phyloP scores from a whole-genome alignment of 164 flowering plant species.

The Saururus chinensis region DNA sequence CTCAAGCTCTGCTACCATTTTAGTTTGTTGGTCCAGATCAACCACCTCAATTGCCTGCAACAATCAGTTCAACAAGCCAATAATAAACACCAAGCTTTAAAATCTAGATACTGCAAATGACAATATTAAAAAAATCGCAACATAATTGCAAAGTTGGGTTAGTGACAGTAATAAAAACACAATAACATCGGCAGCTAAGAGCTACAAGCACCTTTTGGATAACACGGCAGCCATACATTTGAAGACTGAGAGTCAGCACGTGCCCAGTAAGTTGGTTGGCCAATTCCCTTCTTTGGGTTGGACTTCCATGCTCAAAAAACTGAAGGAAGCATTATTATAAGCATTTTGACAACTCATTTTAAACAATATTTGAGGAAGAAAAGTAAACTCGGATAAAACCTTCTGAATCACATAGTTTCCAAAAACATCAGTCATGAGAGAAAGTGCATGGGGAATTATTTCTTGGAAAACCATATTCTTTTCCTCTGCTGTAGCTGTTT shows the following conservation, averaged over 20 bases:
- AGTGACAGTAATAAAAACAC: background rate
- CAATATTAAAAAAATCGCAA: background rate
- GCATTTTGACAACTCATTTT: constrained; percentile 3
- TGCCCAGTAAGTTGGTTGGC: constrained; percentile 65
- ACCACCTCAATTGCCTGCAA: constrained; percentile 96
- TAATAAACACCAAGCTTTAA: background rate
- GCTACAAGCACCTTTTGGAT: constrained; percentile 59
- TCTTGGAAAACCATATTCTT: constrained; percentile 82
- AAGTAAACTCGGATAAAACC: constrained; percentile 27
- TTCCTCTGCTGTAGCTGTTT: constrained; percentile 80
- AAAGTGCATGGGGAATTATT: constrained; percentile 81
- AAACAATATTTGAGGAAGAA: background rate
- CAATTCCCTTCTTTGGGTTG: constrained; percentile 63
- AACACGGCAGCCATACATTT: constrained; percentile 92
- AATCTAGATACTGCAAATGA: background rate
- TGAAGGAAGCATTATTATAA: constrained; percentile 14
- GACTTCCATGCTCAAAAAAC: constrained; percentile 85
- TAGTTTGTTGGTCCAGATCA: constrained; percentile 85
- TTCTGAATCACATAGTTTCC: constrained; percentile 98
- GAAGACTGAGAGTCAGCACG: constrained; percentile 72
- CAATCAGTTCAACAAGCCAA: constrained; percentile 2
- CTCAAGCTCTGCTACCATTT: constrained; percentile 90
- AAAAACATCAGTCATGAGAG: constrained; percentile 96
- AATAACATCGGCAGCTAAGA: background rate
- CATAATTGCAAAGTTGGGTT: background rate